Evolutionary conservation across 2,329 filamentous ascomycete species (phyloP), one percentile per base, ranked within the genome.

Genomic region (Decorospora gaudefroyi): DNA sequence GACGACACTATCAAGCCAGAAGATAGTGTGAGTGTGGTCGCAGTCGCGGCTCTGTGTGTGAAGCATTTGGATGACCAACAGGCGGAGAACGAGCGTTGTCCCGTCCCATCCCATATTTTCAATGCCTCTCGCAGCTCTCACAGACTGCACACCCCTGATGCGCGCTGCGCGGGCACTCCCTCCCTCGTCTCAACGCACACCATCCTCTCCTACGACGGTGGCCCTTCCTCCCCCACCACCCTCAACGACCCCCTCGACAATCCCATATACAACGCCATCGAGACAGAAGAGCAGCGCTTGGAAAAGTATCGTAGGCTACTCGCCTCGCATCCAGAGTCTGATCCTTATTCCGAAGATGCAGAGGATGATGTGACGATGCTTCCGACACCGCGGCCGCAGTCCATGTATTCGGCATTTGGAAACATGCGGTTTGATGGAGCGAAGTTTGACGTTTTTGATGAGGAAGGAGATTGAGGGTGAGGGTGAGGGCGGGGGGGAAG

Each of bases 351-450:
- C 4, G 10, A 32, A 3, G 31, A 38, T 22, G 32, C 17, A 6
- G 16, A 37, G 12, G 25, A 42, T 22, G 31, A 30, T 26, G 32
- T 26, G 26, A 15, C 11, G 9, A n/a, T 22, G 4, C 27, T 50
- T 17, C 52, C 52, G 8, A 11, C 8, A 13, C 52, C 52, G 6
- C 23, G 27, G n/a, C 30, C 27, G 2, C 19, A 18, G 16, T 51
- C 43, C 1, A 49, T 56, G 29, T 56, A 56, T 17, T 29, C 21
- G 11, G 31, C 47, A 1, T 56, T 44, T 18, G 32, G 41, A 5
- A 27, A 47, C 16, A 12, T 4, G 1, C 18, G 6, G 11, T 43
- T 42, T 8, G 35, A 46, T 8, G 34, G 23, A 1, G 28, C 9
- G n/a, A n/a, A 32, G 23, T 49, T 46, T n/a, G 46, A 49, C n/a